A percentile compares a stretch with the other conserved stretches of the same genome.
These are phyloP conservation scores for Volvox carteri DNA, from an alignment of 163 green algal species.

Conservation along the genomic window DNA sequence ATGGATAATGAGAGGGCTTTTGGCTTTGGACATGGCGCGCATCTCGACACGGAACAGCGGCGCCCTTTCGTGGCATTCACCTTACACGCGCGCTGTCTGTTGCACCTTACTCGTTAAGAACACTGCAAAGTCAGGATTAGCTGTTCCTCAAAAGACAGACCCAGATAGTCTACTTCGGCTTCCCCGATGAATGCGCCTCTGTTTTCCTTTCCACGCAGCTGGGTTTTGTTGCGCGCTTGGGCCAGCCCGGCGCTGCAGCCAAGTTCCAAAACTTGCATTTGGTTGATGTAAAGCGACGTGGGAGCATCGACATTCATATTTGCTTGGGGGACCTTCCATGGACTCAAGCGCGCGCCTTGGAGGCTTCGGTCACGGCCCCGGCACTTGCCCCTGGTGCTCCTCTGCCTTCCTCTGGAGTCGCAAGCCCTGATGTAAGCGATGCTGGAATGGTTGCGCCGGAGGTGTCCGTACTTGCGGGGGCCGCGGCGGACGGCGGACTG, in stretches of 20 bases:
- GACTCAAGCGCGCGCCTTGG: background rate
- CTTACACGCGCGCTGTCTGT: too few relatives aligned
- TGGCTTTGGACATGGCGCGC: background rate
- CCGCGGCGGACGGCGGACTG: constrained; percentile 4
- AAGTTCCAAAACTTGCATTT: constrained; percentile 54
- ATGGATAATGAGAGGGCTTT: background rate
- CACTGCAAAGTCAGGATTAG: too few relatives aligned
- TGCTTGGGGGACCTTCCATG: constrained; percentile 27
- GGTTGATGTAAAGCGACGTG: constrained; percentile 29
- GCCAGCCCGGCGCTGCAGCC: constrained; percentile 34
- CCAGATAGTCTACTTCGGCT: background rate
- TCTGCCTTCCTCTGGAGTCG: background rate
- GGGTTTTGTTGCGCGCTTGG: constrained; percentile 46
- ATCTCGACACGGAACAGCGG: background rate
- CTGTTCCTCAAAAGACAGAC: background rate
- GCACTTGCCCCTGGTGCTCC: background rate
- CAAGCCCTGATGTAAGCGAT: constrained; percentile 27
- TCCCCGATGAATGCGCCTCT: background rate
- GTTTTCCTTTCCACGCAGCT: constrained; percentile 2
- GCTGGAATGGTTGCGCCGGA: background rate
- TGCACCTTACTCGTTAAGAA: too few relatives aligned
- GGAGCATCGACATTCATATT: constrained; percentile 37
- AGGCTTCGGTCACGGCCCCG: background rate
- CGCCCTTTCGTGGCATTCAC: too few relatives aligned
- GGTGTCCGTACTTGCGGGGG: background rate